Evolutionary conservation across 164 flowering plant species (phyloP).

Genomic region (Piper betle): DNA sequence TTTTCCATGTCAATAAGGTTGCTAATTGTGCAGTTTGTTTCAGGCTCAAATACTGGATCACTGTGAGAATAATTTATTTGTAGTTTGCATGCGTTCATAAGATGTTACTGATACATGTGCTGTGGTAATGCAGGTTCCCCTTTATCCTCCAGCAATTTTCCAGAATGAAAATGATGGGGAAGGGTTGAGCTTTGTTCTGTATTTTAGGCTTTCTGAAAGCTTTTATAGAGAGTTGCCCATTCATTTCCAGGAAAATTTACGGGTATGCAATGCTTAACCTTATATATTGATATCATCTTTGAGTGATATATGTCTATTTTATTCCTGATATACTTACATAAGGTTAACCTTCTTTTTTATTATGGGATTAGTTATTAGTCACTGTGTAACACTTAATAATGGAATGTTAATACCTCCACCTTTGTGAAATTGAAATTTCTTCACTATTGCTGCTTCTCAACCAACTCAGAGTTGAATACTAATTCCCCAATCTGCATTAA

Average conservation of each 20-base stretch:
- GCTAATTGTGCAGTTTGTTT: too few species aligned
- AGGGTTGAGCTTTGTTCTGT: conserved; percentile 81
- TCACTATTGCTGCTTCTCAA: neutral
- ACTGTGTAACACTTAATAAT: too few species aligned
- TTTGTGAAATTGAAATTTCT: too few species aligned
- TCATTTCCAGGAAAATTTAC: conserved; percentile 62
- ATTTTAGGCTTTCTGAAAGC: conserved; percentile 74
- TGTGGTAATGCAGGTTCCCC: conserved; percentile 48
- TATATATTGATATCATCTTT: neutral
- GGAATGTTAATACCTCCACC: too few species aligned
- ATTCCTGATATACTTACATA: neutral
- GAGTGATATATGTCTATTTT: neutral
- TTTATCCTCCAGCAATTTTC: conserved; percentile 79
- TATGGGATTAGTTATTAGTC: neutral
- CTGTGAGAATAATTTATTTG: too few species aligned
- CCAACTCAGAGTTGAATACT: neutral
- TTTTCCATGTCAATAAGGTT: too few species aligned
- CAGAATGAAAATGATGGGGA: conserved; percentile 89
- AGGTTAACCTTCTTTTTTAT: neutral
- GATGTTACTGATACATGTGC: neutral
- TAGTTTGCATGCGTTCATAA: neutral
- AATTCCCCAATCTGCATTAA: neutral
- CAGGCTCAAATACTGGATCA: too few species aligned
- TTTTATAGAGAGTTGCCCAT: conserved; percentile 64
- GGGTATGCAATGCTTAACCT: conserved; percentile 30